Conservation (phyloP, 2,329 filamentous ascomycete species). For the Lecanicillium sp. region DNA sequence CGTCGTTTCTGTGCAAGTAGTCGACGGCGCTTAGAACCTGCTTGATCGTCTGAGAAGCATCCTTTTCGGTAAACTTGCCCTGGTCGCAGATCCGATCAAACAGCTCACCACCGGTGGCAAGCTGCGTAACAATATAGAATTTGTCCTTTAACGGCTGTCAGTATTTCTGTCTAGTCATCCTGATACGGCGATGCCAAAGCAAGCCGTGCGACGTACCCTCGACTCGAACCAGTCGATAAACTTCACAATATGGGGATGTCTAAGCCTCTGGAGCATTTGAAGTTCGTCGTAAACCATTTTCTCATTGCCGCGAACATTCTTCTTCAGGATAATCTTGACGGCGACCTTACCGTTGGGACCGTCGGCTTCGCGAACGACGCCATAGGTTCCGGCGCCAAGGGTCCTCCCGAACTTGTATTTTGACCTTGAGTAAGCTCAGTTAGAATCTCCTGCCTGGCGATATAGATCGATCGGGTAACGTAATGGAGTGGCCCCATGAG, state of each 20-base stretch:
- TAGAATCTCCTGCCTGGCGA: conserved; percentile 17
- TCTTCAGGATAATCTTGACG: conserved; percentile 98
- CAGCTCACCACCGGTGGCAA: conserved; percentile 90
- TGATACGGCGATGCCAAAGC: not conserved
- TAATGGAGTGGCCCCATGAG: no score
- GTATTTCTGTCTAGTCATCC: not conserved
- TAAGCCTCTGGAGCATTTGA: conserved; percentile 80
- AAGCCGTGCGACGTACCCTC: conserved; percentile 49
- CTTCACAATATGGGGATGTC: conserved; percentile 91
- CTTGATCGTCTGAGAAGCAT: conserved; percentile 89
- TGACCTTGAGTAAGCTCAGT: conserved; percentile 42
- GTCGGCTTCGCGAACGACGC: conserved; percentile 93
- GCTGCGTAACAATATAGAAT: conserved; percentile 97
- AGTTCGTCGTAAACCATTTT: conserved; percentile 98
- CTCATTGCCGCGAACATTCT: conserved; percentile 97
- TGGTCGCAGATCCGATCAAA: conserved; percentile 98
- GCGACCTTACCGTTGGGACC: conserved; percentile 77
- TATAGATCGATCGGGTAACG: no score
- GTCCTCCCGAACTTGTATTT: conserved; percentile 91
- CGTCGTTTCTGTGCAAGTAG: conserved; percentile 89
- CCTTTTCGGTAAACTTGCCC: conserved; percentile 97
- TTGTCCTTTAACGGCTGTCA: conserved; percentile 61
- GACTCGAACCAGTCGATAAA: conserved; percentile 99
- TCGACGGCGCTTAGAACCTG: conserved; percentile 89
- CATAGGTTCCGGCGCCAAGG: conserved; percentile 93